Conservation (phyloP, 805 yeast species). For the Hanseniaspora guilliermondii region DNA sequence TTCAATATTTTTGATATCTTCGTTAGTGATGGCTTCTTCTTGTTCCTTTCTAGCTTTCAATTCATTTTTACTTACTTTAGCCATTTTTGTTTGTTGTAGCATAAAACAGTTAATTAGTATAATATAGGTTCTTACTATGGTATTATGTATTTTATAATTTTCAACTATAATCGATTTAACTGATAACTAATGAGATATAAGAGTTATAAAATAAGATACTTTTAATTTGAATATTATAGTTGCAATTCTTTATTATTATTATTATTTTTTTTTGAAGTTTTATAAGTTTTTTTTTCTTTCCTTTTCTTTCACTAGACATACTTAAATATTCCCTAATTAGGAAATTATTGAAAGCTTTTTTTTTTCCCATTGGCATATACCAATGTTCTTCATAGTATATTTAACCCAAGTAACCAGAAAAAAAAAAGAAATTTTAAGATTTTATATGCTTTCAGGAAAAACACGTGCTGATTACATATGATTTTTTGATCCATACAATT, state of each 20-base stretch:
- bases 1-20: conserved; percentile 10
- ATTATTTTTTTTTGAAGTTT: background rate
- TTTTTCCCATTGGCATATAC: no score
- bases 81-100: background rate
- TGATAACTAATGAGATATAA: background rate
- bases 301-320: no score
- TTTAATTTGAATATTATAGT: no score
- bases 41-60: conserved; percentile 6
- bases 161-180: no score
- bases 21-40: conserved; percentile 18
- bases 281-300: background rate
- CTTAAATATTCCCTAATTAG: background rate
- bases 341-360: background rate
- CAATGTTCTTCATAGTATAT: no score
- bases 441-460: background rate
- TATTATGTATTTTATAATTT: background rate
- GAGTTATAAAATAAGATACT: no score
- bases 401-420: no score
- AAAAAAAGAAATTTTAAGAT: background rate
- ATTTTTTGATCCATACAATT: no score
- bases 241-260: no score
- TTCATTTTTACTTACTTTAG: conserved; percentile 10
- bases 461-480: no score
- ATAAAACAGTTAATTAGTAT: background rate
- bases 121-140: background rate